phyloP scores from a whole-genome alignment of 345 rosid genomes.

The Gossypium australe region DNA sequence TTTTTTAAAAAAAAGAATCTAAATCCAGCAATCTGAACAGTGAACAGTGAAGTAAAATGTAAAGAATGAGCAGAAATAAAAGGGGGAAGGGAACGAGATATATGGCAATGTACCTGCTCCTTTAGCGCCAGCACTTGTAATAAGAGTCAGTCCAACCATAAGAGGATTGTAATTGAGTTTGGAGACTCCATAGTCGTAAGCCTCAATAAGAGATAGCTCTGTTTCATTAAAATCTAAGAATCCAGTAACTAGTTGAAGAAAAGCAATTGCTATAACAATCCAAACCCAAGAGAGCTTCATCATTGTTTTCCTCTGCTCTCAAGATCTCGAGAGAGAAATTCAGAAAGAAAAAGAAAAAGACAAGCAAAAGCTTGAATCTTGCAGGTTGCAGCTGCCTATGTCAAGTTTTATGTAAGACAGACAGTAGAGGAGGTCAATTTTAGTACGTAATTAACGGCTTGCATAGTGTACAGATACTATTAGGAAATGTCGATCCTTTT shows the following conservation, averaged over 20 bases:
- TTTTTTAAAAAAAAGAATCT: background rate
- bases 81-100: background rate
- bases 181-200: conserved; percentile 40
- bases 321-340: conserved; percentile 9
- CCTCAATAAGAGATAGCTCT: conserved; percentile 43
- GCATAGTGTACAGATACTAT: background rate
- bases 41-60: background rate
- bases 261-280: conserved; percentile 21
- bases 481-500: background rate
- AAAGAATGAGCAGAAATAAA: conserved; percentile 1
- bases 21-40: conserved; percentile 11
- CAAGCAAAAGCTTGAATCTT: conserved; percentile 21
- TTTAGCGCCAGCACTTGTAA: conserved; percentile 59
- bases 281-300: conserved; percentile 39
- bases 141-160: conserved; percentile 88
- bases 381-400: conserved; percentile 4
- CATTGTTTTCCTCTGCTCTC: conserved; percentile 19
- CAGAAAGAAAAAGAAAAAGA: background rate
- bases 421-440: background rate
- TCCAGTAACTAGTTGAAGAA: conserved; percentile 33
- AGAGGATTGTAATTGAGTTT: conserved; percentile 35
- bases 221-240: conserved; percentile 53
- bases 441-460: background rate
- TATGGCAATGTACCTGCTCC: conserved; percentile 61
- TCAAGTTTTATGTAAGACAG: background rate